Percentiles rank a stretch among this genome's conserved stretches.
Evolutionary conservation across 495 filamentous ascomycete species (phyloP).

Genomic region (Lentithecium fluviatile): DNA sequence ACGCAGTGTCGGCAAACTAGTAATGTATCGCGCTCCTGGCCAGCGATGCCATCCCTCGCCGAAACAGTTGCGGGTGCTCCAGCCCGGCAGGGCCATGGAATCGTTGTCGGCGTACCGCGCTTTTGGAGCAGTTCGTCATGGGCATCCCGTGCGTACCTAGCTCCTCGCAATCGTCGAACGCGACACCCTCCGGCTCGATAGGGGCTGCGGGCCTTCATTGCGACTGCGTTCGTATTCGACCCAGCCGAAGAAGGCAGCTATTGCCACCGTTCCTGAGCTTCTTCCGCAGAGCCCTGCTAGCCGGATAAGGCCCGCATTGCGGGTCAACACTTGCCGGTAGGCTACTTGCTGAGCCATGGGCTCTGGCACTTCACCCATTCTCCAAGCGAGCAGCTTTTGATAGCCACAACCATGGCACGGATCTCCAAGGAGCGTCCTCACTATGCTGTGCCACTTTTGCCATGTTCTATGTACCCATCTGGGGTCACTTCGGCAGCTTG

Average conservation of each 20-base stretch:
- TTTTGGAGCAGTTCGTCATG: background rate
- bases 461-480: background rate
- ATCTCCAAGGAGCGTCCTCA: constrained; percentile 17
- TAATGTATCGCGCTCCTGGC: background rate
- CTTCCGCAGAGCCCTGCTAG: constrained; percentile 21
- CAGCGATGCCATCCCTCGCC: background rate
- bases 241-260: constrained; percentile 14
- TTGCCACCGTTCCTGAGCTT: constrained; percentile 19
- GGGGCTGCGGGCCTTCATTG: background rate
- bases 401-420: constrained; percentile 19
- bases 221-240: constrained; percentile 7
- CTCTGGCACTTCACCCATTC: constrained; percentile 1
- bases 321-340: constrained; percentile 10
- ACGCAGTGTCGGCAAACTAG: background rate
- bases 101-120: background rate
- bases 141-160: background rate
- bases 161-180: constrained; percentile 6
- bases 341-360: constrained; percentile 15
- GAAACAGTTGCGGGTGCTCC: background rate
- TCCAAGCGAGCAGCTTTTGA: constrained; percentile 12
- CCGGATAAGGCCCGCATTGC: constrained; percentile 8
- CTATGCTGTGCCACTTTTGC: constrained; percentile 5
- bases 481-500: no score
- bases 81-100: background rate
- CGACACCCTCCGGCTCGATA: background rate